A percentile compares a stretch with the other conserved stretches of the same genome.
These are phyloP conservation scores for Backusella liffmaniae DNA, from an alignment of 192 early-diverging fungal genomes.

Conservation along the genomic window DNA sequence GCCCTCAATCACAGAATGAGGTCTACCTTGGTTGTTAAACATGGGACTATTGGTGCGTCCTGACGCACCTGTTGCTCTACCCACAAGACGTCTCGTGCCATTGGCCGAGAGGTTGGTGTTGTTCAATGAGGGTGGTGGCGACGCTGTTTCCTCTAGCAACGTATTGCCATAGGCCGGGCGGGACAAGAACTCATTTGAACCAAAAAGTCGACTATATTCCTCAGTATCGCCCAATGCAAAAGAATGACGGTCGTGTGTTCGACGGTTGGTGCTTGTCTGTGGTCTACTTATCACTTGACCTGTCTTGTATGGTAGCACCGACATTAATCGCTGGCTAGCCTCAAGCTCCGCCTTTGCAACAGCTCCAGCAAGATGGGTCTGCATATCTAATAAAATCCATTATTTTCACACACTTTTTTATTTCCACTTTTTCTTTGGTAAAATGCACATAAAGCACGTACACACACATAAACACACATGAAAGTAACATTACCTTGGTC, in stretches of 20 bases:
- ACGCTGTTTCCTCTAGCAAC: background rate
- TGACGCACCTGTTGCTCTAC: slow-evolving; percentile 1
- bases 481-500: slow-evolving; percentile 43
- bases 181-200: background rate
- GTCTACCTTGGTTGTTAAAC: slow-evolving; percentile 18
- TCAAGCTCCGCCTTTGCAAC: slow-evolving; percentile 60
- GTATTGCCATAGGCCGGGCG: background rate
- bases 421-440: background rate
- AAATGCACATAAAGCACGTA: background rate
- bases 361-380: slow-evolving; percentile 48
- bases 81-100: background rate
- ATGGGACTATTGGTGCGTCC: slow-evolving; percentile 6
- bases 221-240: slow-evolving; percentile 36
- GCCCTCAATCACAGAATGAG: slow-evolving; percentile 38
- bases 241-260: slow-evolving; percentile 33
- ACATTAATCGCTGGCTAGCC: slow-evolving; percentile 35
- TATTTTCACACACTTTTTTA: background rate
- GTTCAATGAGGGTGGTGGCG: background rate
- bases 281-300: slow-evolving; percentile 31
- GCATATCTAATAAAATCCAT: slow-evolving; percentile 30
- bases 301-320: slow-evolving; percentile 35
- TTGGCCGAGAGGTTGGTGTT: background rate
- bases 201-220: slow-evolving; percentile 23
- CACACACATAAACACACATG: slow-evolving; percentile 4
- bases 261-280: slow-evolving; percentile 17